phyloP scores from a whole-genome alignment of 345 rosid genomes.

The Populus tremula region DNA sequence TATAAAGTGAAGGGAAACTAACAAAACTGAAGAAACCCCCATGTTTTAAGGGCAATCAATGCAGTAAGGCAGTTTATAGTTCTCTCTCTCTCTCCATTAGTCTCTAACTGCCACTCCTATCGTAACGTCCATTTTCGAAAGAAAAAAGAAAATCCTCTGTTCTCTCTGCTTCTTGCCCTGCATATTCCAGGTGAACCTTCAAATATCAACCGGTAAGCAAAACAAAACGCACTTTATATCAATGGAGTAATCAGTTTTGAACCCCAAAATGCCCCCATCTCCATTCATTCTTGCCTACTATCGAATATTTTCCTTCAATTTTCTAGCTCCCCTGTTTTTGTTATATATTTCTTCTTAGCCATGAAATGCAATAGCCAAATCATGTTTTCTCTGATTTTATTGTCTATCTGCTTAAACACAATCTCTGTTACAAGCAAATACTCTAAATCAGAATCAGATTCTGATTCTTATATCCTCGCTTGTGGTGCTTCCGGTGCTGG shows the following conservation, averaged over 20 bases:
- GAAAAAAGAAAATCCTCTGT: neutral
- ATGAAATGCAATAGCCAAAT: conserved; percentile 11
- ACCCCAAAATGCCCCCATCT: neutral
- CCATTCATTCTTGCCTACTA: neutral
- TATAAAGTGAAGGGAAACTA: neutral
- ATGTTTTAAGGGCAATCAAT: conserved; percentile 16
- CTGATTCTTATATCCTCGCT: conserved; percentile 15
- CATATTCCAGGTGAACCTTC: neutral
- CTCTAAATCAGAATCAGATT: conserved; percentile 7
- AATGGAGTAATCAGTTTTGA: neutral
- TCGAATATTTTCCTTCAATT: neutral
- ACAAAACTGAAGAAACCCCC: conserved; percentile 6
- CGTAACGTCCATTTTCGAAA: conserved; percentile 7
- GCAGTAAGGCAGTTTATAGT: conserved; percentile 1
- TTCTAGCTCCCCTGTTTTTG: neutral
- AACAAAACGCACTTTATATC: neutral
- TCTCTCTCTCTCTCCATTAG: conserved; percentile 9
- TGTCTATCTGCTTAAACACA: neutral
- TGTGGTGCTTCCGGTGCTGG: conserved; percentile 20
- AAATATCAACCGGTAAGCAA: neutral
- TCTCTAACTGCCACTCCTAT: conserved; percentile 20
- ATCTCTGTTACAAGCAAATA: neutral
- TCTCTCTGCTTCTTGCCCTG: conserved; percentile 9
- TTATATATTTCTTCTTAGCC: neutral
- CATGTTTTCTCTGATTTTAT: neutral